Evolutionary conservation across 345 rosid species (phyloP).

Genomic region (Stellera chamaejasme): DNA sequence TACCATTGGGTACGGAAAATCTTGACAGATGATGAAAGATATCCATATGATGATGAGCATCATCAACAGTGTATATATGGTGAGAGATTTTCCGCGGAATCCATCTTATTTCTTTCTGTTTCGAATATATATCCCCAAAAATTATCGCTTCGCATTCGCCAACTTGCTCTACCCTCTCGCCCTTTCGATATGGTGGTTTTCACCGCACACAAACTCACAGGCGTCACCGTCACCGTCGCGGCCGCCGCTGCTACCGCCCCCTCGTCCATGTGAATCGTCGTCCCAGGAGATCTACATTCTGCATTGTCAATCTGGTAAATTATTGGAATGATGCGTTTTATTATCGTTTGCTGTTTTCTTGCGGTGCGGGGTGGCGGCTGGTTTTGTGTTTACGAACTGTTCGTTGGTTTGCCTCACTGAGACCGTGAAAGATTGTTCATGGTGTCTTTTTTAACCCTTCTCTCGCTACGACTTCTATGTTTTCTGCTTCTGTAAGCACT

Average conservation of each 20-base stretch:
- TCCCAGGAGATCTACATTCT: slow-evolving; percentile 26
- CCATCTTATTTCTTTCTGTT: neutral
- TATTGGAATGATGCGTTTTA: neutral
- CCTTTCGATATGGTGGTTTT: slow-evolving; percentile 20
- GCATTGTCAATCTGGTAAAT: slow-evolving; percentile 19
- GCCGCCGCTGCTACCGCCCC: neutral
- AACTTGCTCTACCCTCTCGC: slow-evolving; percentile 26
- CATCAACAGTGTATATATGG: neutral
- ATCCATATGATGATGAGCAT: neutral
- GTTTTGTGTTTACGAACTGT: too few species aligned
- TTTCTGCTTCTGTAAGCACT: neutral
- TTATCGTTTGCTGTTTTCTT: neutral
- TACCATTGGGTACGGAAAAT: neutral
- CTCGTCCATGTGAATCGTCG: slow-evolving; percentile 13
- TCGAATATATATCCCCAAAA: slow-evolving; percentile 3
- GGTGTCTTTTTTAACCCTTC: neutral
- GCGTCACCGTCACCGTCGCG: too few species aligned
- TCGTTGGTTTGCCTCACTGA: too few species aligned
- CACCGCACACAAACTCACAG: neutral
- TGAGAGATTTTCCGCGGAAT: slow-evolving; percentile 3
- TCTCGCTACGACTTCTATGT: neutral
- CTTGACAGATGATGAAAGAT: neutral
- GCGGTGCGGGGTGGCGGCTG: neutral
- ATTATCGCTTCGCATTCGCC: slow-evolving; percentile 14
- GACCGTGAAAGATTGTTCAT: too few species aligned